Evolutionary conservation across 2,329 filamentous ascomycete species (phyloP).

Genomic region (Penicillium sp.): DNA sequence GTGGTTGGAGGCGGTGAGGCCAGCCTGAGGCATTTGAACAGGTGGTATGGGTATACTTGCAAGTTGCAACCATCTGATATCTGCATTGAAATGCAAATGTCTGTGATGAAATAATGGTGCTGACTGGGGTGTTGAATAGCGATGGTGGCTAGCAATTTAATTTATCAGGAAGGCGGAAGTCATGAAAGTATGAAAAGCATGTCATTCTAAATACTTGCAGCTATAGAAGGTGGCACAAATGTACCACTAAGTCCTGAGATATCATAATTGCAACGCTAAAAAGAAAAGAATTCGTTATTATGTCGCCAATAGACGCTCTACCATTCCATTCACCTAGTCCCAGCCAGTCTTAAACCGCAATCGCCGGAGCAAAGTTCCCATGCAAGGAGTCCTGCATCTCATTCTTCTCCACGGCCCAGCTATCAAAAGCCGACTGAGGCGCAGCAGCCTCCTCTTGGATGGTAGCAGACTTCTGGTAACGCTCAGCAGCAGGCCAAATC

Average conservation of each 20-base stretch:
- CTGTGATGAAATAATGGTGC: no score
- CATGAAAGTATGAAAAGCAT: not conserved
- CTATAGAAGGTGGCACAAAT: not conserved
- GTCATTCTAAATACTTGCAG: not conserved
- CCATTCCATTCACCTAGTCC: not conserved
- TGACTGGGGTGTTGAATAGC: no score
- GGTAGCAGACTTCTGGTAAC: slow-evolving; percentile 9
- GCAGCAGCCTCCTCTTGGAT: slow-evolving; percentile 25
- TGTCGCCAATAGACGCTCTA: not conserved
- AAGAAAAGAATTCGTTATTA: not conserved
- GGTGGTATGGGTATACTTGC: no score
- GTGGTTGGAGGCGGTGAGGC: no score
- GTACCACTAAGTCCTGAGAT: not conserved
- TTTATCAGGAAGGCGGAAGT: no score
- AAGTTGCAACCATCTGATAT: no score
- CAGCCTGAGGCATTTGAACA: no score
- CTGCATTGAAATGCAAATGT: no score
- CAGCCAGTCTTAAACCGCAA: slow-evolving; percentile 6
- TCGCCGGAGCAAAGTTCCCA: slow-evolving; percentile 6
- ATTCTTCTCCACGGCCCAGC: slow-evolving; percentile 9
- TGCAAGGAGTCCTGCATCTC: slow-evolving; percentile 9
- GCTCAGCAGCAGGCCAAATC: slow-evolving; percentile 54
- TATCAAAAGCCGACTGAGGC: slow-evolving; percentile 15
- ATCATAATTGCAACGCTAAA: not conserved
- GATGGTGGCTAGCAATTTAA: no score